Evolutionary conservation across 129 eudicot genomes (phyloP).

Genomic region (Centaurea solstitialis): DNA sequence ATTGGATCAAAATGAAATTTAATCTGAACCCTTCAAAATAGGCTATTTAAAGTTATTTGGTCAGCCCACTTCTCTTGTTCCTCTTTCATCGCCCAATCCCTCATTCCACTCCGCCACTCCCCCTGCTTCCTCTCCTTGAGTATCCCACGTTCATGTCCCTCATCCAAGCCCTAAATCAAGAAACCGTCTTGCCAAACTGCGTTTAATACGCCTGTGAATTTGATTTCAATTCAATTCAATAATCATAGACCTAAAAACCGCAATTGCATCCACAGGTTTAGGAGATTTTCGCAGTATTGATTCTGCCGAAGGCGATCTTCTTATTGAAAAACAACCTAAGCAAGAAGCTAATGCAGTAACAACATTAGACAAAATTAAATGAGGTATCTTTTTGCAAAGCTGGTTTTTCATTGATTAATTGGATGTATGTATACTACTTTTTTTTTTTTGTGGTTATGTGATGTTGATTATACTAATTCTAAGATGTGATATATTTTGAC

Average conservation of each 20-base stretch:
- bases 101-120: too few relatives aligned
- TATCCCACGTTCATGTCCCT: too few relatives aligned
- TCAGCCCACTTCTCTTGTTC: too few relatives aligned
- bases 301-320: background rate
- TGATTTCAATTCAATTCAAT: background rate
- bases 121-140: too few relatives aligned
- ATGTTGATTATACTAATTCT: background rate
- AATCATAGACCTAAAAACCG: conserved; percentile 11
- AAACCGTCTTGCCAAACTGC: background rate
- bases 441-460: background rate
- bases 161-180: too few relatives aligned
- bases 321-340: conserved; percentile 30
- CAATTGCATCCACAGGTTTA: conserved; percentile 1
- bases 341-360: conserved; percentile 47
- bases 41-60: too few relatives aligned
- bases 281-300: conserved; percentile 7
- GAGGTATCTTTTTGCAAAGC: conserved; percentile 23
- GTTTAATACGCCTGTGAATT: background rate
- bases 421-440: background rate
- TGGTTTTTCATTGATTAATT: background rate
- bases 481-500: background rate
- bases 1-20: too few relatives aligned
- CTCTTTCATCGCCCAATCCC: too few relatives aligned
- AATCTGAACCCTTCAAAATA: too few relatives aligned
- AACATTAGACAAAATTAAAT: conserved; percentile 38